phyloP scores from a whole-genome alignment of 176 grass and related monocot genomes.

The Paspalum vaginatum region DNA sequence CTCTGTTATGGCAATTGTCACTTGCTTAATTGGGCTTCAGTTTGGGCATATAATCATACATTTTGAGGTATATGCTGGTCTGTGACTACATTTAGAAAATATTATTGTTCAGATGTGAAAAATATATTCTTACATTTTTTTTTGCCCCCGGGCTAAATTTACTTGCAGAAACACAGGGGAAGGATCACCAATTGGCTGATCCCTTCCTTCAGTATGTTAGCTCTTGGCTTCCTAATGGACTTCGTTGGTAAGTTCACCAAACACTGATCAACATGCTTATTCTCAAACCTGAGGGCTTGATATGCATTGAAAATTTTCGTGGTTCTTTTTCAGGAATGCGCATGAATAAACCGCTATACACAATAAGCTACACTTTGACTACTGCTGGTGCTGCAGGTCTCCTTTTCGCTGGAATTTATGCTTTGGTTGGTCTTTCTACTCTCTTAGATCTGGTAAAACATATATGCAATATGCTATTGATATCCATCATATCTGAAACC shows the following conservation, averaged over 20 bases:
- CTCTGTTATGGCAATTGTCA: slow-evolving; percentile 77
- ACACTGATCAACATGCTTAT: not conserved
- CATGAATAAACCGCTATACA: slow-evolving; percentile 93
- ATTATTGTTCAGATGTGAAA: not conserved
- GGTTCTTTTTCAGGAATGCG: slow-evolving; percentile 53
- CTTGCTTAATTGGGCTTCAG: slow-evolving; percentile 81
- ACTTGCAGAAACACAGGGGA: slow-evolving; percentile 60
- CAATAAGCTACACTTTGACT: slow-evolving; percentile 65
- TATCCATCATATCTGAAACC: not conserved
- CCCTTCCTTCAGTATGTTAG: slow-evolving; percentile 77
- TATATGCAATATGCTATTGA: not conserved
- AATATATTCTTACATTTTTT: not conserved
- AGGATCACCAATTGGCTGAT: slow-evolving; percentile 64
- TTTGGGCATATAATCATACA: slow-evolving; percentile 75
- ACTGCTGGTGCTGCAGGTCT: slow-evolving; percentile 68
- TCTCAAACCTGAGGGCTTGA: not conserved
- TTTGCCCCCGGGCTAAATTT: not conserved
- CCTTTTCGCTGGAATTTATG: slow-evolving; percentile 69
- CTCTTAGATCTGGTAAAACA: not conserved
- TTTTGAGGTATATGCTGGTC: slow-evolving; percentile 56
- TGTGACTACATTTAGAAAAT: not conserved
- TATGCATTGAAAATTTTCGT: slow-evolving; percentile 7
- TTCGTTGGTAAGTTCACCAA: slow-evolving; percentile 52
- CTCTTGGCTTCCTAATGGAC: slow-evolving; percentile 59
- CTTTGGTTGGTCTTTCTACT: slow-evolving; percentile 57